Conservation (phyloP, 495 filamentous ascomycete species). For the Geopyxis carbonaria region DNA sequence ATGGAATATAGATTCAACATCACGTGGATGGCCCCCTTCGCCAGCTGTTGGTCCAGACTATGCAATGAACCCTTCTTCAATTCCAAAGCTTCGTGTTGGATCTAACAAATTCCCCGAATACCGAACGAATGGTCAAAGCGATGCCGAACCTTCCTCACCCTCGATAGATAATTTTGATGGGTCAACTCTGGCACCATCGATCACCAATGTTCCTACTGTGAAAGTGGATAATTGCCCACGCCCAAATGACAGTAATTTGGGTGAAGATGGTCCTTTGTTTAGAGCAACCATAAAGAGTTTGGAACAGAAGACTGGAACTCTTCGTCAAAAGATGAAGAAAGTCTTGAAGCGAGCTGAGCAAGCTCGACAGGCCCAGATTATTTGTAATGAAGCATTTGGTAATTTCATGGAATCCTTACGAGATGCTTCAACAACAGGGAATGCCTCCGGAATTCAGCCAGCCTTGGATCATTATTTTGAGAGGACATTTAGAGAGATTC, state of each 20-base stretch:
- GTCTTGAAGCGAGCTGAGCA: constrained; percentile 81
- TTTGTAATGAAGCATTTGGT: constrained; percentile 68
- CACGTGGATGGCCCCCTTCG: constrained; percentile 21
- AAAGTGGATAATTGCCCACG: constrained; percentile 66
- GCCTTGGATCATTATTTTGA: constrained; percentile 97
- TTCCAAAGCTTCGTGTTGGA: constrained; percentile 59
- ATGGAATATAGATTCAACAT: constrained; percentile 22
- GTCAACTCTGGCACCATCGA: constrained; percentile 29
- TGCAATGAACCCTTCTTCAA: constrained; percentile 51
- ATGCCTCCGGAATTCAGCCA: constrained; percentile 86
- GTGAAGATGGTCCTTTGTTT: constrained; percentile 90
- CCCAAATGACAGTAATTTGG: constrained; percentile 72
- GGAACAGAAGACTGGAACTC: constrained; percentile 92
- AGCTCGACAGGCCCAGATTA: constrained; percentile 57
- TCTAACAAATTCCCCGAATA: constrained; percentile 31
- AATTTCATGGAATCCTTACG: constrained; percentile 74
- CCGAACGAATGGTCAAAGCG: constrained; percentile 29
- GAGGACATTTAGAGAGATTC: constrained; percentile 82
- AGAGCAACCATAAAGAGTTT: constrained; percentile 91
- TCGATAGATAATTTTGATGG: constrained; percentile 33
- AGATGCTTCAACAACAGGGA: constrained; percentile 66
- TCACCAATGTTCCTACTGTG: constrained; percentile 35
- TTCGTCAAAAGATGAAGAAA: constrained; percentile 87
- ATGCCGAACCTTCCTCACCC: constrained; percentile 48
- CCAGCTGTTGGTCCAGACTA: constrained; percentile 41